These are phyloP conservation scores for Lepidium campestre DNA, from an alignment of 441 rosid genomes.

Conservation along the genomic window DNA sequence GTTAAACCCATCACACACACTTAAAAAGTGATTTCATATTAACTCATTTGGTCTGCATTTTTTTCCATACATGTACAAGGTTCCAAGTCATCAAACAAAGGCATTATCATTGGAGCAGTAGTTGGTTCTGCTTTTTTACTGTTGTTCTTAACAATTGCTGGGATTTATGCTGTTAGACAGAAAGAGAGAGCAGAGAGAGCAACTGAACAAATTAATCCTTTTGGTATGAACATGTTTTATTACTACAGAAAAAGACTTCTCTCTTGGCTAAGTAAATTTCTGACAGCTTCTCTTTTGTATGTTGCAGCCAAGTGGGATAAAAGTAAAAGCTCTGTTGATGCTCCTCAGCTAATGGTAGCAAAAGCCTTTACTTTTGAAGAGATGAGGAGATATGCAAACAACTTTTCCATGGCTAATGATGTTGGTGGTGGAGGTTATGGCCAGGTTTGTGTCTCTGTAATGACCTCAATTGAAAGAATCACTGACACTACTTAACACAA, in stretches of 20 bases:
- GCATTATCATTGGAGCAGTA: conserved; percentile 51
- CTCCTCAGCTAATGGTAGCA: conserved; percentile 67
- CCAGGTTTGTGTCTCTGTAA: conserved; percentile 39
- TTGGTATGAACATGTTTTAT: conserved; percentile 38
- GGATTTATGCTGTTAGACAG: conserved; percentile 56
- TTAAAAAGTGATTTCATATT: too few relatives aligned
- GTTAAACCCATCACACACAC: too few relatives aligned
- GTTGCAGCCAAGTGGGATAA: conserved; percentile 59
- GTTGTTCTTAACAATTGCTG: conserved; percentile 45
- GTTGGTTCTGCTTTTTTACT: conserved; percentile 45
- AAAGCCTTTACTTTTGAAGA: conserved; percentile 75
- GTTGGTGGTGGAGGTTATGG: conserved; percentile 87
- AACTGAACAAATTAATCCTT: conserved; percentile 47
- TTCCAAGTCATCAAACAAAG: conserved; percentile 33
- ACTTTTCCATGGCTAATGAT: conserved; percentile 57
- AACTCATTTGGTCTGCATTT: too few relatives aligned
- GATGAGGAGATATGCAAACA: conserved; percentile 51
- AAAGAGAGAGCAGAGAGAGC: conserved; percentile 68
- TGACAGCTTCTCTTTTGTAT: background rate
- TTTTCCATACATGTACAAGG: conserved; percentile 1
- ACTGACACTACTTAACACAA: background rate
- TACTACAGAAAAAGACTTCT: background rate
- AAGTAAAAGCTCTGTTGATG: conserved; percentile 39
- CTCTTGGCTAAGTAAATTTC: background rate
- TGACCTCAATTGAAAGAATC: background rate